A percentile compares a stretch with the other conserved stretches of the same genome.
Conservation (phyloP, 192 early-diverging fungal species). For the Coemansia reversa region DNA sequence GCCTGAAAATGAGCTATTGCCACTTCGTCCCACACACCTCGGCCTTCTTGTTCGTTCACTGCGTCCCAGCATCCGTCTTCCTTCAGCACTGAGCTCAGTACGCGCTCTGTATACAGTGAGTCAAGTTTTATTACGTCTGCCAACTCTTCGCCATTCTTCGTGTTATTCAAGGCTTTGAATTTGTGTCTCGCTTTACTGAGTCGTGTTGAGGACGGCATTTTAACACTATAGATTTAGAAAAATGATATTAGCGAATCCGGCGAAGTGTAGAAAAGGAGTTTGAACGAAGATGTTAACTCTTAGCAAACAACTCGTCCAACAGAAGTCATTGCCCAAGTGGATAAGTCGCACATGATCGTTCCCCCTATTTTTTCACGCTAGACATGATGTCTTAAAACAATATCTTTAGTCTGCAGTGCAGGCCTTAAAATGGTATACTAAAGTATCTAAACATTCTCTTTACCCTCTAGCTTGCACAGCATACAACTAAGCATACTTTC, state of each 20-base stretch:
- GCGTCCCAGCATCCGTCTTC: conserved; percentile 27
- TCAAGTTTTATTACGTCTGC: conserved; percentile 17
- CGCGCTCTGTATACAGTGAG: conserved; percentile 21
- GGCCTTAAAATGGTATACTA: no score
- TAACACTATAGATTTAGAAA: neutral
- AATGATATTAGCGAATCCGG: neutral
- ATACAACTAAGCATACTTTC: neutral
- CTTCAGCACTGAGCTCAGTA: conserved; percentile 26
- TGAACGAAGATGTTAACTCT: no score
- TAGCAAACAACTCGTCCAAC: no score
- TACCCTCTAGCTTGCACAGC: neutral
- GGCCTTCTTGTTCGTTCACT: conserved; percentile 4
- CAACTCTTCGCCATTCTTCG: conserved; percentile 31
- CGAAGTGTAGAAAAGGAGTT: no score
- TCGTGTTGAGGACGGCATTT: conserved; percentile 21
- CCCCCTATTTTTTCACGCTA: no score
- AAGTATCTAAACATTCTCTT: neutral
- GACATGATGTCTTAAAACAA: no score
- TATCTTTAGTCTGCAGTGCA: no score
- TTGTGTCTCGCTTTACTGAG: conserved; percentile 27
- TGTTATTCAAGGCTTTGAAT: conserved; percentile 19
- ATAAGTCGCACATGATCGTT: no score
- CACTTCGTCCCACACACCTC: conserved; percentile 21
- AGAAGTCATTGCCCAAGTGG: no score
- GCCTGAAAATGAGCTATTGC: conserved; percentile 33